Evolutionary conservation across 768 basidiomycete genomes (phyloP), one percentile per base, ranked within the genome.

Genomic region (Mrakia blollopis): DNA sequence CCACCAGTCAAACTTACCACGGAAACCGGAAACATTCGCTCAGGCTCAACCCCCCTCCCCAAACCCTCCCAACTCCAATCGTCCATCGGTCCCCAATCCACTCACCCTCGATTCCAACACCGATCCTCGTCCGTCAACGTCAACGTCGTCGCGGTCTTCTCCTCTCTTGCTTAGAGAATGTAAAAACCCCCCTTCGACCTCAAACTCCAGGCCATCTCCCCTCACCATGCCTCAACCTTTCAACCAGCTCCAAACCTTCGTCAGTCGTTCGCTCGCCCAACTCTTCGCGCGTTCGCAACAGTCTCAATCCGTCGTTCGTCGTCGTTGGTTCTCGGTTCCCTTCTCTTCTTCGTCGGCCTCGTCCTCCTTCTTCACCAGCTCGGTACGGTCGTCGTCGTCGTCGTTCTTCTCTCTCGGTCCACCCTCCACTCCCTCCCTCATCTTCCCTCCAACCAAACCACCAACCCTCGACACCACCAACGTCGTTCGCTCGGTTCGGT

Each of bases 1-100:
- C 21, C 65, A 68, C 65, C 65, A 68, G 65, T 68, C 65, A 68
- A 68, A 63, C 25, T 5, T 39, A 35, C 47, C 4, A 68, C 65
- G 65, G 65, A 68, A 68, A 68, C 39, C 65, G 65, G 65, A 68
- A 50, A 68, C 35, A 35, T 39, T 25, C 3, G 21, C 35, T 11
- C 65, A 68, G 65, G 65, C 39, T 50, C 47, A 50, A 16, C 47
- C 47, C 47, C 18, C 47, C 47, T 50, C 18, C 47, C 47, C 47
- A 18, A 16, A 14, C 47, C 21, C 47, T 50, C 21, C 47, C 47
- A 2, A 14, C 3, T 50, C 47, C 47, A 1, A 18, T 50, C 47
- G 47, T 50, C 47, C 30, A 65, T 21, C 32, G 21, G n/a, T 62
- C 23, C 16, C 35, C 32, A 9, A n/a, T 28, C 28, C 14, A 16